Base-by-base conservation (phyloP, 2,329 filamentous ascomycete species). In the Paecilomyces fulvus region DNA sequence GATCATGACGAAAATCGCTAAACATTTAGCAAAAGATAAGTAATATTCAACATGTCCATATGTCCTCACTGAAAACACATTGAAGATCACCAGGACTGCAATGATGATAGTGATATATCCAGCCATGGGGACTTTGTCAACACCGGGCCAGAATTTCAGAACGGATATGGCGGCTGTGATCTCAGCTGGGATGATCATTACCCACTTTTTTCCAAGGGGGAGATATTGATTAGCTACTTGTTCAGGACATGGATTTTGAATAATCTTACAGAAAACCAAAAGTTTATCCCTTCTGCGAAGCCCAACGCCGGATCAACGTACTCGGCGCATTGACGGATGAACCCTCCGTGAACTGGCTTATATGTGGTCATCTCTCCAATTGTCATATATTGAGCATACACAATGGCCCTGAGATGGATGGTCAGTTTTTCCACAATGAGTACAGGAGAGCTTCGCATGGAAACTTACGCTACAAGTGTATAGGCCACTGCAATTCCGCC, bases 81-180 rank as follows among this genome's bases (percentile, higher is more conserved):
- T 71, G 2, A 61, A 63, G 0, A 64, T 12, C 3, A 63, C 59
- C n/a, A 68, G 67, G 5, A 64, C 59, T 1, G 61, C 62, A 3
- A 70, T 55, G 43, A 71, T 69, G 21, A 71, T 65, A 1, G 69
- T 70, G 30, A 71, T 71, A 54, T 67, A 72, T 9, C 60, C 69
- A 8, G 68, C 69, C 1, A 69, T 53, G 2, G 67, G 66, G 1
- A 71, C 55, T 1, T 55, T 58, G 3, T 64, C 59, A 12, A 63
- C 66, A 30, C 62, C 57, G 3, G 64, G 64, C 70, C 70, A 72
- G 58, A 67, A 71, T 53, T 68, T 59, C 3, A 72, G 58, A 3
- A 72, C 67, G 0, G 61, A 65, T 7, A 68, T 61, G 1, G 69
- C 69, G 7, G 69, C 69, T 12, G 69, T 71, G n/a, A 72, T 70